Evolutionary conservation across 2,329 filamentous ascomycete species (phyloP).

Genomic region (Rhexocercosporidium sp.): DNA sequence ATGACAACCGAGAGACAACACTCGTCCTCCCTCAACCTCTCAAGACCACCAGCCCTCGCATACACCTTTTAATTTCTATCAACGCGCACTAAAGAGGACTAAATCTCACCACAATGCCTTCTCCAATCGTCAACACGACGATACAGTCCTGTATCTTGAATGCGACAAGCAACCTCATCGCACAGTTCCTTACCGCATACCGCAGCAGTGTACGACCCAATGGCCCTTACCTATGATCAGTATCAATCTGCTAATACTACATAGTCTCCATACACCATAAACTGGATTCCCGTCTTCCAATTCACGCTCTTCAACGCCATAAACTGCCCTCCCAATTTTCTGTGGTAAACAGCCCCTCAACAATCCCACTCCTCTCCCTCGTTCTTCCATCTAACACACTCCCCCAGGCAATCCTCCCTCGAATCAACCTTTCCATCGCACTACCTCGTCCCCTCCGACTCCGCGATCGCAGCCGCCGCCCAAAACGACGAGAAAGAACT

Average conservation of each 20-base stretch:
- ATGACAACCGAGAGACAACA: background rate
- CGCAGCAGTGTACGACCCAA: constrained; percentile 57
- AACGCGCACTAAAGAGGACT: background rate
- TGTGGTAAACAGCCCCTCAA: constrained; percentile 61
- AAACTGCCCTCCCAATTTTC: constrained; percentile 80
- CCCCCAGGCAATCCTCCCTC: constrained; percentile 72
- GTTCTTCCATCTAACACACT: constrained; percentile 22
- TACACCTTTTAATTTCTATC: background rate
- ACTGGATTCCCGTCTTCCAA: constrained; percentile 72
- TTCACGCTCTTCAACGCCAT: constrained; percentile 77
- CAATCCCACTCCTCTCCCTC: background rate
- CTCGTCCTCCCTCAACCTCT: background rate
- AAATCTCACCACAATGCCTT: constrained; percentile 34
- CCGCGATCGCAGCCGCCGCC: constrained; percentile 47
- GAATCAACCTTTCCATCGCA: constrained; percentile 76
- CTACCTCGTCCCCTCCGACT: constrained; percentile 48
- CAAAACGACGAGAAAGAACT: constrained; percentile 48
- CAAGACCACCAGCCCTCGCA: background rate
- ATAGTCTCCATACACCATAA: constrained; percentile 65
- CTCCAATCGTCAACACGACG: constrained; percentile 63
- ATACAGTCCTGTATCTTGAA: constrained; percentile 70
- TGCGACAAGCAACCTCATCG: constrained; percentile 73
- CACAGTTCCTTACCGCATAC: constrained; percentile 71
- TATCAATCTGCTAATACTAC: constrained; percentile 20
- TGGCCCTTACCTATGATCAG: background rate